phyloP scores from a whole-genome alignment of 352 stramenopile species.

The Pythium rishiriense region DNA sequence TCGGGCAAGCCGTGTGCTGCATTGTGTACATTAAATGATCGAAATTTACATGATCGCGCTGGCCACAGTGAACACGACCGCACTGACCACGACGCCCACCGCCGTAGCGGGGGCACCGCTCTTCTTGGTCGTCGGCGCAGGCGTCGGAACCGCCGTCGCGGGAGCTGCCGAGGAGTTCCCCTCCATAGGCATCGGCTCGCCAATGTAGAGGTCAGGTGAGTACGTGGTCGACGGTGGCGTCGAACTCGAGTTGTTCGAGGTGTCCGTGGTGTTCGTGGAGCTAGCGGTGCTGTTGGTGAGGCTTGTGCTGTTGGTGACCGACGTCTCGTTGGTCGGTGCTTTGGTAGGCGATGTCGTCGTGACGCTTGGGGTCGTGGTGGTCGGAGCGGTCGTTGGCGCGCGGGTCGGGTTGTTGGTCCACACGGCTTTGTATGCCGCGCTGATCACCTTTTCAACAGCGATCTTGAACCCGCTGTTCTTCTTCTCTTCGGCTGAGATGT shows the following conservation, averaged over 20 bases:
- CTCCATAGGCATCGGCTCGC: constrained; percentile 2
- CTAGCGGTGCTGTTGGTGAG: no score
- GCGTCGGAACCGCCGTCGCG: background rate
- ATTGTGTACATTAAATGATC: no score
- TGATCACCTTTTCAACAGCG: background rate
- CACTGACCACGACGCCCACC: background rate
- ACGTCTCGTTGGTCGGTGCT: background rate
- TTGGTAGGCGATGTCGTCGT: background rate
- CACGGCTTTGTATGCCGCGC: constrained; percentile 2
- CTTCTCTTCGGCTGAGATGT: background rate
- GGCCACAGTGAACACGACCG: background rate
- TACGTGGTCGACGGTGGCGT: no score
- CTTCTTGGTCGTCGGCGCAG: background rate
- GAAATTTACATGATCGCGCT: background rate
- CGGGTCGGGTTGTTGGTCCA: constrained; percentile 10
- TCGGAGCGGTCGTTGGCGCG: background rate
- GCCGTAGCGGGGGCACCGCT: background rate
- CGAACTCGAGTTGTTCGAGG: no score
- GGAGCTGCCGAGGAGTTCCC: background rate
- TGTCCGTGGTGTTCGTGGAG: no score
- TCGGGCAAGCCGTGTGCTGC: no score
- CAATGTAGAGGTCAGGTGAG: background rate
- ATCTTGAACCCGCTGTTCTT: background rate
- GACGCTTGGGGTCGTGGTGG: background rate
- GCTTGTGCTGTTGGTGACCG: no score